phyloP scores from a whole-genome alignment of 768 basidiomycete species.

The Xerocomus brunneocitrinus region DNA sequence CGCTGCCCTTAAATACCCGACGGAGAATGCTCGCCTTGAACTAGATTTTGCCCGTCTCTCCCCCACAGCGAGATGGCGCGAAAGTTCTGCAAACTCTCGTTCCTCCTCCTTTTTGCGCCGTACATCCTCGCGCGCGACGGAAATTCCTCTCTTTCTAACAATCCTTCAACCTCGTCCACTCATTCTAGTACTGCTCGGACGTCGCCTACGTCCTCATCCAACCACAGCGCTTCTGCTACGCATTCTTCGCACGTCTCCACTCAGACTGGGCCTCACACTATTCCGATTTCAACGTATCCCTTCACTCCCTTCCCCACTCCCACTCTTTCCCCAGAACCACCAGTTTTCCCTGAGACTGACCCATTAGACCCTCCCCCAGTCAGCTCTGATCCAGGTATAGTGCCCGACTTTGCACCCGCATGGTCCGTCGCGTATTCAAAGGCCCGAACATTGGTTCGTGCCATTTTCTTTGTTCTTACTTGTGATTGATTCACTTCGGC shows the following conservation, averaged over 20 bases:
- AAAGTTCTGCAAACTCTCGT: neutral
- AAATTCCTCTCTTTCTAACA: neutral
- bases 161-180: neutral
- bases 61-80: conserved; percentile 15
- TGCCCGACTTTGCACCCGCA: conserved; percentile 46
- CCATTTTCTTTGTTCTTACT: neutral
- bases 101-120: neutral
- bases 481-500: neutral
- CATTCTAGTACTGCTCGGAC: neutral
- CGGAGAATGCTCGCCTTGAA: neutral
- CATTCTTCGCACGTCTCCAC: conserved; percentile 12
- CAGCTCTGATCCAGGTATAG: conserved; percentile 31
- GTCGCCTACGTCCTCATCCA: neutral
- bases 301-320: conserved; percentile 64
- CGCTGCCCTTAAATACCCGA: neutral
- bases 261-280: conserved; percentile 23
- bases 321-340: conserved; percentile 47
- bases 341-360: conserved; percentile 50
- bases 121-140: neutral
- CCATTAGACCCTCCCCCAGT: conserved; percentile 57
- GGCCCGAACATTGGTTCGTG: conserved; percentile 49
- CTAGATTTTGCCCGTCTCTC: neutral
- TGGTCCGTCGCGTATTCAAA: conserved; percentile 59
- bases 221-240: conserved; percentile 7
- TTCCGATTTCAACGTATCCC: conserved; percentile 38